Percentiles rank a stretch among this genome's conserved stretches.
Conservation (phyloP, 2,329 filamentous ascomycete species). For the Spiromastix sp. region DNA sequence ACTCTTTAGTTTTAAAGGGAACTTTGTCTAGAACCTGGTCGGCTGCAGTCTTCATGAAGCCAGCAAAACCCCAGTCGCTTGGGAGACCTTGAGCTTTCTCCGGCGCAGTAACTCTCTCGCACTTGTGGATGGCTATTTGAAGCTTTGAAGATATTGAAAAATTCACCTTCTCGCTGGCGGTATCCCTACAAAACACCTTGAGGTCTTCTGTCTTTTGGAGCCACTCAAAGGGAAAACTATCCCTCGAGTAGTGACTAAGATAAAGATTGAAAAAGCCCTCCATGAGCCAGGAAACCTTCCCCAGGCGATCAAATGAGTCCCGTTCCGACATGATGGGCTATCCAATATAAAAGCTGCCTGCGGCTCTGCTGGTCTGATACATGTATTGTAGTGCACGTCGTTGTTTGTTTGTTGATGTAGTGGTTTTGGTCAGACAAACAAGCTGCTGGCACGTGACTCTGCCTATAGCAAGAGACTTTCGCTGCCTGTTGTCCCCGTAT, state of each 20-base stretch:
- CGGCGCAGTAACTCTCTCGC: slow-evolving; percentile 4
- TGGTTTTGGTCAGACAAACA: too few species aligned
- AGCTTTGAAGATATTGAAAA: slow-evolving; percentile 7
- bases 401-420: neutral
- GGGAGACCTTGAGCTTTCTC: slow-evolving; percentile 6
- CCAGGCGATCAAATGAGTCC: slow-evolving; percentile 3
- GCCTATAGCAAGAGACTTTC: neutral
- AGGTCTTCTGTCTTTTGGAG: slow-evolving; percentile 10
- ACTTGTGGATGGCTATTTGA: slow-evolving; percentile 9
- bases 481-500: neutral
- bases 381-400: slow-evolving; percentile 1
- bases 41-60: slow-evolving; percentile 7
- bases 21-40: slow-evolving; percentile 4
- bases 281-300: slow-evolving; percentile 8
- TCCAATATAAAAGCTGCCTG: neutral
- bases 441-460: slow-evolving; percentile 1
- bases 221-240: slow-evolving; percentile 9
- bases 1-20: slow-evolving; percentile 3
- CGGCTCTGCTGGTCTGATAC: neutral
- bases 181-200: slow-evolving; percentile 8
- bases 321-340: slow-evolving; percentile 2
- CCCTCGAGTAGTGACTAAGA: slow-evolving; percentile 3
- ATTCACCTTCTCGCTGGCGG: slow-evolving; percentile 4
- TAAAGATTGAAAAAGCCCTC: slow-evolving; percentile 4
- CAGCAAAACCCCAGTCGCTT: slow-evolving; percentile 9